Evolutionary conservation across 2,329 filamentous ascomycete species (phyloP).

Genomic region (Didymella pomorum): DNA sequence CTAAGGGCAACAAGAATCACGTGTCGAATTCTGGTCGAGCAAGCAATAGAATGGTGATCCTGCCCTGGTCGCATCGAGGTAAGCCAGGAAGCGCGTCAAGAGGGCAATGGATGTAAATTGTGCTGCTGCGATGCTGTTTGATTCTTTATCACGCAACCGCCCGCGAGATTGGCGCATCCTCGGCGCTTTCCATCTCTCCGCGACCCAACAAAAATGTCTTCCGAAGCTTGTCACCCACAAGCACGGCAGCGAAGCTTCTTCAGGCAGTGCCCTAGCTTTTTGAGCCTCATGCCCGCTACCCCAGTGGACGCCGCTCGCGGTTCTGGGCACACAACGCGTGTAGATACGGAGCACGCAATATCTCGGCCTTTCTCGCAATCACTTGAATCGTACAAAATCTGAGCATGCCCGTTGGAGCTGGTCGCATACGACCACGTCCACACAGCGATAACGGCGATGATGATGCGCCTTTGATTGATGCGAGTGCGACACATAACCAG

Average conservation of each 20-base stretch:
- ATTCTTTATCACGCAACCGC: slow-evolving; percentile 6
- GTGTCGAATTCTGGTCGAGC: no score
- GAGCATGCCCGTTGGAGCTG: slow-evolving; percentile 10
- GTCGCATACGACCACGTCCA: slow-evolving; percentile 1
- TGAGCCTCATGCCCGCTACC: slow-evolving; percentile 15
- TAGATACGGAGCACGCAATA: slow-evolving; percentile 20
- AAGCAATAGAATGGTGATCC: no score
- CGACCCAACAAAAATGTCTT: slow-evolving; percentile 21
- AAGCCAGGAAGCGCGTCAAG: no score
- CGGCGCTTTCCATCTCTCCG: slow-evolving; percentile 15
- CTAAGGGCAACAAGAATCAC: no score
- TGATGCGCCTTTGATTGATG: slow-evolving; percentile 11
- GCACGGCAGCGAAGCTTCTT: slow-evolving; percentile 22
- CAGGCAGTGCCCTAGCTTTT: slow-evolving; percentile 12
- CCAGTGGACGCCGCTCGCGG: slow-evolving; percentile 6
- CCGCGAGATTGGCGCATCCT: slow-evolving; percentile 5
- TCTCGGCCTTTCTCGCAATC: slow-evolving; percentile 19
- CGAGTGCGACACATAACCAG: slow-evolving; percentile 8
- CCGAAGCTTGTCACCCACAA: slow-evolving; percentile 23
- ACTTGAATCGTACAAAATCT: neutral
- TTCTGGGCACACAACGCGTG: slow-evolving; percentile 4
- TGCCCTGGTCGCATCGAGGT: no score
- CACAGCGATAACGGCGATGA: neutral
- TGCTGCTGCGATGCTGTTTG: no score
- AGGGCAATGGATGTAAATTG: no score